Evolutionary conservation across 768 basidiomycete species (phyloP).

Genomic region (Dioszegia crocea): DNA sequence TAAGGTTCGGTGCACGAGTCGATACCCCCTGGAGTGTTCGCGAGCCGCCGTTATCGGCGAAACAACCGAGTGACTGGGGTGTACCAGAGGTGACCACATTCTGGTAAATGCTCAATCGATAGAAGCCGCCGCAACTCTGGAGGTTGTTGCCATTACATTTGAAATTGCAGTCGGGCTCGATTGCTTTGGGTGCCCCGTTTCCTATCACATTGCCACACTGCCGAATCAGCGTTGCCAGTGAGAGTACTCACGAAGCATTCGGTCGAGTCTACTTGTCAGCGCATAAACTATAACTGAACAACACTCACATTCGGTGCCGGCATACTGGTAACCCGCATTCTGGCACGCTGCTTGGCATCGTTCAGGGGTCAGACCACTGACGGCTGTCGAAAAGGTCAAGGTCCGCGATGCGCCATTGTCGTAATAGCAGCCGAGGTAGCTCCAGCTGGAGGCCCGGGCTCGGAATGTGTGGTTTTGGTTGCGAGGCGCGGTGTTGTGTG

Average conservation of each 20-base stretch:
- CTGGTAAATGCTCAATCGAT: not conserved
- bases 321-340: not conserved
- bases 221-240: not conserved
- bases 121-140: conserved; percentile 11
- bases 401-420: too few relatives aligned
- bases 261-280: not conserved
- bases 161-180: conserved; percentile 6
- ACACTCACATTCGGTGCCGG: not conserved
- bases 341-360: not conserved
- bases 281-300: not conserved
- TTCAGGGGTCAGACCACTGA: too few relatives aligned
- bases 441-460: too few relatives aligned
- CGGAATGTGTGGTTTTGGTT: too few relatives aligned
- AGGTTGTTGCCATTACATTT: not conserved
- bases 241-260: not conserved
- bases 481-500: too few relatives aligned
- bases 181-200: not conserved
- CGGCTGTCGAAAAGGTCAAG: too few relatives aligned
- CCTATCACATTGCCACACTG: conserved; percentile 7
- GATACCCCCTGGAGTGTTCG: not conserved
- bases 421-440: too few relatives aligned
- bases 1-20: not conserved
- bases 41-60: not conserved
- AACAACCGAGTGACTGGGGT: not conserved
- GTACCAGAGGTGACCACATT: not conserved